Percentiles rank a stretch among this genome's conserved stretches.
phyloP scores from a whole-genome alignment of 768 basidiomycete species.

The Pisolithus tinctorius region DNA sequence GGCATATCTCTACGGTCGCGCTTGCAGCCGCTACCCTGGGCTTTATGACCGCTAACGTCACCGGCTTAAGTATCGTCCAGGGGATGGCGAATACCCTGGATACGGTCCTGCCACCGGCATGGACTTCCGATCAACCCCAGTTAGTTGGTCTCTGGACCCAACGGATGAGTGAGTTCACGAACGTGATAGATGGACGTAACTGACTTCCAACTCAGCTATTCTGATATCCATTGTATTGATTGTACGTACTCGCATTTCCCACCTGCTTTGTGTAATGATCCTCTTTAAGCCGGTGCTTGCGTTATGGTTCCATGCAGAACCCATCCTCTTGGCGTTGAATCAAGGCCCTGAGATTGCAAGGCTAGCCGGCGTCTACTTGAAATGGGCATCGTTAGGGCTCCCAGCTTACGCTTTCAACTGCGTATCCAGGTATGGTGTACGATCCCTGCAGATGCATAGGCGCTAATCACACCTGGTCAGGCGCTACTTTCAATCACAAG shows the following conservation, averaged over 20 bases:
- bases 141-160: constrained; percentile 89
- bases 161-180: constrained; percentile 59
- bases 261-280: neutral
- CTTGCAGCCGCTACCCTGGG: constrained; percentile 78
- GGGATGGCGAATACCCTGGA: constrained; percentile 84
- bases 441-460: neutral
- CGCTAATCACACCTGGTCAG: constrained; percentile 10
- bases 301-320: constrained; percentile 81
- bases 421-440: constrained; percentile 38
- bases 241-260: constrained; percentile 34
- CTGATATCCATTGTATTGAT: constrained; percentile 15
- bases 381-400: constrained; percentile 68
- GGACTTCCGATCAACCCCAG: constrained; percentile 81
- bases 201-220: constrained; percentile 33
- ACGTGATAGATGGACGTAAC: constrained; percentile 50
- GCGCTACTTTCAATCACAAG: constrained; percentile 74
- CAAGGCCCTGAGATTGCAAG: constrained; percentile 82
- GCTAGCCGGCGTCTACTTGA: constrained; percentile 70
- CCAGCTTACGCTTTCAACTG: constrained; percentile 63
- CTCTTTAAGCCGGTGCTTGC: constrained; percentile 41
- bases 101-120: constrained; percentile 89
- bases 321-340: constrained; percentile 62
- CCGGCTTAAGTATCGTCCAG: constrained; percentile 58
- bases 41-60: constrained; percentile 67
- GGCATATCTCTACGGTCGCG: constrained; percentile 84